Evolutionary conservation across 202 grass and related monocot genomes (phyloP).

Genomic region (Cymbopogon flexuosus): DNA sequence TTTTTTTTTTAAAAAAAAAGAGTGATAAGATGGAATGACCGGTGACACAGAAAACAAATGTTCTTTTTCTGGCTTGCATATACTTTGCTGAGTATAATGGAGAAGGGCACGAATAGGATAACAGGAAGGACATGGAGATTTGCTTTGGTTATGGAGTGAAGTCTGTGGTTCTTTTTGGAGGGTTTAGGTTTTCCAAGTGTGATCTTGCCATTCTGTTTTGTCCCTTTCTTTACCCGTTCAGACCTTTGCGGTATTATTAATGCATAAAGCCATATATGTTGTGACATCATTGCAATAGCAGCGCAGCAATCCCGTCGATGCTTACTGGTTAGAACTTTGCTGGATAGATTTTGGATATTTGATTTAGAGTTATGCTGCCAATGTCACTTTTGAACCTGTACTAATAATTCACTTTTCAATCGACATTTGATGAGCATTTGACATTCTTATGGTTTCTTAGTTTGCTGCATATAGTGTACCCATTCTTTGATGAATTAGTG

Average conservation of each 20-base stretch:
- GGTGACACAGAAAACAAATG: background rate
- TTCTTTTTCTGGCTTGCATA: slow-evolving; percentile 6
- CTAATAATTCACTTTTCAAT: background rate
- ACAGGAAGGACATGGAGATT: background rate
- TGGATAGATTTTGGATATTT: slow-evolving; percentile 14
- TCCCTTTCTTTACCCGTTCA: background rate
- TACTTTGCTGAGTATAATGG: background rate
- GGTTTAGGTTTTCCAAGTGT: background rate
- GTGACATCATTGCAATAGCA: background rate
- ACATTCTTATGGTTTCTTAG: background rate
- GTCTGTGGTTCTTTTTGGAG: background rate
- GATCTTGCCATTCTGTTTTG: background rate
- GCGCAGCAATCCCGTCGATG: background rate
- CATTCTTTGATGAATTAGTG: background rate
- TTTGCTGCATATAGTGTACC: background rate
- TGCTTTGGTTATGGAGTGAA: background rate
- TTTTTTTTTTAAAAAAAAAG: background rate
- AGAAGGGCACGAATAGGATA: background rate
- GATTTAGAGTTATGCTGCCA: background rate
- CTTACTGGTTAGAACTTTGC: background rate
- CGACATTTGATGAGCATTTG: background rate
- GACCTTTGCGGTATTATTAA: background rate
- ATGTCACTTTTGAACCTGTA: background rate
- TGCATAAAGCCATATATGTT: background rate
- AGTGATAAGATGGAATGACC: background rate